A percentile compares a stretch with the other conserved stretches of the same genome.
These are phyloP conservation scores for Barnettozyma botsteinii DNA, from an alignment of 805 yeast species.

Conservation along the genomic window DNA sequence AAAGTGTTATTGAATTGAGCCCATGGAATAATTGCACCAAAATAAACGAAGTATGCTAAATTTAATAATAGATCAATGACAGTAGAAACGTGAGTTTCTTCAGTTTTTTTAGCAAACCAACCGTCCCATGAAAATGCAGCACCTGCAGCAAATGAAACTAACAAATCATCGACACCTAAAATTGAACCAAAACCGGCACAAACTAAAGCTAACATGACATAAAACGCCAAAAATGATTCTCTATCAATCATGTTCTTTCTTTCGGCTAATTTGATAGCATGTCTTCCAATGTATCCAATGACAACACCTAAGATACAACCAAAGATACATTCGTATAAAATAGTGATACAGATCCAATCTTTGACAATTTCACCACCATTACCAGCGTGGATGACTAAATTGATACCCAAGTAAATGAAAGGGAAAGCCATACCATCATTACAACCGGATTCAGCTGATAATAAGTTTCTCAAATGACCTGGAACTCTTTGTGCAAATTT, in stretches of 20 bases:
- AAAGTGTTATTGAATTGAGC: conserved; percentile 54
- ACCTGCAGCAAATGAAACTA: conserved; percentile 89
- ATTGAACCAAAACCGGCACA: conserved; percentile 89
- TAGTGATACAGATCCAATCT: conserved; percentile 73
- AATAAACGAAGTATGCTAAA: conserved; percentile 81
- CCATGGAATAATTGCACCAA: conserved; percentile 93
- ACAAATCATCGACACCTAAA: conserved; percentile 81
- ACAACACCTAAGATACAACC: conserved; percentile 71
- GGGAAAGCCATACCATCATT: conserved; percentile 98
- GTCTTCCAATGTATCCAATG: conserved; percentile 67
- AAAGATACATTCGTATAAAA: conserved; percentile 75
- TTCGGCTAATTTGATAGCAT: conserved; percentile 71
- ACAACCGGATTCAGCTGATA: conserved; percentile 84
- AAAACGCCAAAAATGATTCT: conserved; percentile 83
- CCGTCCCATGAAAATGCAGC: conserved; percentile 95
- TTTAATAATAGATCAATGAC: conserved; percentile 83
- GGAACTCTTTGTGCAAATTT: conserved; percentile 88
- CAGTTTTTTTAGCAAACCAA: conserved; percentile 75
- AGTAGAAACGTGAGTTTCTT: conserved; percentile 80
- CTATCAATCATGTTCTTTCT: conserved; percentile 65
- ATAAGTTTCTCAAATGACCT: conserved; percentile 79
- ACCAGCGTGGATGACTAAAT: conserved; percentile 60
- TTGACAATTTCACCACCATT: conserved; percentile 63
- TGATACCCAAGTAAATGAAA: conserved; percentile 66
- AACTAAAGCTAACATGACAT: conserved; percentile 71